Percentiles rank a stretch among this genome's conserved stretches.
phyloP scores from a whole-genome alignment of 1,284 basidiomycete genomes.

The Papiliotrema nemorosa region DNA sequence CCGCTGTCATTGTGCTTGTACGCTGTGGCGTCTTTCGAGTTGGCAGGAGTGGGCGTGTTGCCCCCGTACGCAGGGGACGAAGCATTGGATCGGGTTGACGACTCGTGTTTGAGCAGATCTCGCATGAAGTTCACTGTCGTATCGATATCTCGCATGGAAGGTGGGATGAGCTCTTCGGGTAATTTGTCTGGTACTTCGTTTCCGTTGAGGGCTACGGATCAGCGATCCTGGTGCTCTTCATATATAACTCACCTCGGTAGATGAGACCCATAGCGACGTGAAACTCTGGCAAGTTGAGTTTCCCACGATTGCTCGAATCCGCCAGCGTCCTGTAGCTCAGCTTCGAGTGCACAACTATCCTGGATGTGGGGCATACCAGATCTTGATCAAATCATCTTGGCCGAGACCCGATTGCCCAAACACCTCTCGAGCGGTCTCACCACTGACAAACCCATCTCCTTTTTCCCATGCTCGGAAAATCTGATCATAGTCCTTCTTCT shows the following conservation, averaged over 20 bases:
- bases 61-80: slow-evolving; percentile 56
- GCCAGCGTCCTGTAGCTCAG: slow-evolving; percentile 67
- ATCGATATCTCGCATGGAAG: slow-evolving; percentile 86
- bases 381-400: slow-evolving; percentile 85
- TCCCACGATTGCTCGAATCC: slow-evolving; percentile 85
- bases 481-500: slow-evolving; percentile 95
- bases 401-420: slow-evolving; percentile 91
- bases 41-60: slow-evolving; percentile 53
- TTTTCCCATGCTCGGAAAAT: slow-evolving; percentile 97
- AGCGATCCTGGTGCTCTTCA: background rate
- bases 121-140: slow-evolving; percentile 88
- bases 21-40: slow-evolving; percentile 80
- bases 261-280: slow-evolving; percentile 99
- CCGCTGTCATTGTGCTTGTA: slow-evolving; percentile 80
- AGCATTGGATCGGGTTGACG: slow-evolving; percentile 56
- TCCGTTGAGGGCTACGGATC: slow-evolving; percentile 72
- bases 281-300: slow-evolving; percentile 93
- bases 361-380: slow-evolving; percentile 65
- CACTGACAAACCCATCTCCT: slow-evolving; percentile 74
- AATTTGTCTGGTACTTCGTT: slow-evolving; percentile 83
- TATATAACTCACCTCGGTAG: slow-evolving; percentile 70
- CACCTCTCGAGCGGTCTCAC: slow-evolving; percentile 82
- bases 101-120: slow-evolving; percentile 83
- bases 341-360: background rate
- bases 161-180: slow-evolving; percentile 85